Percentiles rank a stretch among this genome's conserved stretches.
These are phyloP conservation scores for Trapa bicornis DNA, from an alignment of 345 rosid species.

Conservation along the genomic window DNA sequence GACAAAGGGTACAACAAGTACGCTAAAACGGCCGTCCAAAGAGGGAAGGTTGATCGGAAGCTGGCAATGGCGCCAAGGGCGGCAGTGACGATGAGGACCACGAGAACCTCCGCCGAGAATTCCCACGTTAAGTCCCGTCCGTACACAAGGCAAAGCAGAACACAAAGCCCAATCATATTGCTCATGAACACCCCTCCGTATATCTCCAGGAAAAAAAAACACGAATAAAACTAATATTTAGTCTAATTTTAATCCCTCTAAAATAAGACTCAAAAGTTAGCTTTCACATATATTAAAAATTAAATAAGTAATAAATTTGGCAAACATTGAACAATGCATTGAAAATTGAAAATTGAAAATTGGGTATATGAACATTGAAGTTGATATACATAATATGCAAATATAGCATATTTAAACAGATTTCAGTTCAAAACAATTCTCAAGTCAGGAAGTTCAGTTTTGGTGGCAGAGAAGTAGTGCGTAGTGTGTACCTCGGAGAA, in stretches of 20 bases:
- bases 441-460: too few relatives aligned
- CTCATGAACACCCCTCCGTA: slow-evolving; percentile 29
- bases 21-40: slow-evolving; percentile 24
- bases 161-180: slow-evolving; percentile 13
- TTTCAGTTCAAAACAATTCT: too few relatives aligned
- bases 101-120: slow-evolving; percentile 25
- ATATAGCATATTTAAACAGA: too few relatives aligned
- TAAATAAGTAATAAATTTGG: too few relatives aligned
- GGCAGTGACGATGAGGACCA: slow-evolving; percentile 12
- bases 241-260: too few relatives aligned
- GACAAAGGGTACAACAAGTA: slow-evolving; percentile 22
- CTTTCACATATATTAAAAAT: too few relatives aligned
- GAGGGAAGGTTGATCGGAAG: slow-evolving; percentile 17
- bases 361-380: too few relatives aligned
- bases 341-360: too few relatives aligned
- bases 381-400: too few relatives aligned
- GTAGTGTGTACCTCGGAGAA: slow-evolving; percentile 21
- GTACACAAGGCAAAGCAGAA: slow-evolving; percentile 18
- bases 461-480: background rate
- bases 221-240: background rate
- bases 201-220: slow-evolving; percentile 11
- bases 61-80: slow-evolving; percentile 18
- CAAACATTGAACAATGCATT: too few relatives aligned
- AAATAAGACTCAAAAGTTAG: too few relatives aligned
- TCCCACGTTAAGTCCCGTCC: slow-evolving; percentile 22